Base-by-base conservation (phyloP, 108 stramenopile species). In the Schizochytrium sp. region DNA sequence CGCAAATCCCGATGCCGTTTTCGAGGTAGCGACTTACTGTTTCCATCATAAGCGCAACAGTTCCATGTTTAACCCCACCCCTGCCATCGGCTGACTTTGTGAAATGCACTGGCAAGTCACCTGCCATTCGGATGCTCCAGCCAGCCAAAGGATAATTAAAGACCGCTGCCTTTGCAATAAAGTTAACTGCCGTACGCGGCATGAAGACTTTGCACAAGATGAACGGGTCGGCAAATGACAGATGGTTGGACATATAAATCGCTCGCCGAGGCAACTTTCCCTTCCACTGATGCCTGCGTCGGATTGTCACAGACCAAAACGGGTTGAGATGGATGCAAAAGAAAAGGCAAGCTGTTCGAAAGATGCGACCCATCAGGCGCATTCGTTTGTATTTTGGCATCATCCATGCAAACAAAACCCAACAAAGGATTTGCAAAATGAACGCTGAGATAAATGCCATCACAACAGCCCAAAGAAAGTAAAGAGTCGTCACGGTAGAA, bases 291-390 rank as follows among this genome's bases (percentile, higher is more conserved):
- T 69, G 64, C 76, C 76, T 47, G 12, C 76, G 76, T n/a, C 47
- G 50, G 15, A 83, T 53, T 53, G 28, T 83, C 50, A 83, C 76
- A 28, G 47, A 17, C 76, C 76, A 83, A 28, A 83, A 83, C 1
- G 76, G 76, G 76, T 83, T 83, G 76, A 83, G 76, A n/a, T 83
- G 49, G 76, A 83, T 40, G 76, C 47, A 55, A 28, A 83, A 83
- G 15, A 83, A 5, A 53, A 83, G 47, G 12, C 50, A n/a, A 1
- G 28, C 5, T 28, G 47, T 38, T n/a, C 53, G 76, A 42, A 49
- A 83, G 44, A 69, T 69, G 10, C 76, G 8, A 28, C 50, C 47
- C 76, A 55, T 49, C 45, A 83, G 53, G 10, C 76, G 49, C 76
- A 55, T 5, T 5, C 76, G 76, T 53, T 83, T 49, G 47, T 55